A percentile compares a stretch with the other conserved stretches of the same genome.
These are phyloP conservation scores for Cercospora brassicicola DNA, from an alignment of 2,329 filamentous ascomycete species.

Conservation along the genomic window DNA sequence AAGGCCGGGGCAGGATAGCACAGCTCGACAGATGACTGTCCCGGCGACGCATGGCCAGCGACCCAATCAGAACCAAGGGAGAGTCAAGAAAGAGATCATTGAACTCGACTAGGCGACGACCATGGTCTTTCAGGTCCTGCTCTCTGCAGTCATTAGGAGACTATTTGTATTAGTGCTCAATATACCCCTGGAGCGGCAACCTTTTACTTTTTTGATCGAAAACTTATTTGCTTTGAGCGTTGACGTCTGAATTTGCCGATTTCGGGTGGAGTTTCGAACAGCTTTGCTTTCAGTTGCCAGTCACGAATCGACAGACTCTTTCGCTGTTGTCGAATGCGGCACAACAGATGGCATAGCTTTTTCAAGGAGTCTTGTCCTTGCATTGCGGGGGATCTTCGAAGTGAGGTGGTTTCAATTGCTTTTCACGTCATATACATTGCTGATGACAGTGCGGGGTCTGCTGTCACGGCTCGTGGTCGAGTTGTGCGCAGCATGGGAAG, in stretches of 20 bases:
- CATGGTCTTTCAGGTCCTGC: not conserved
- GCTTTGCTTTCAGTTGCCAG: not conserved
- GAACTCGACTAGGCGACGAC: slow-evolving; percentile 31
- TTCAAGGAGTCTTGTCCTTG: not conserved
- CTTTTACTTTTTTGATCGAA: not conserved
- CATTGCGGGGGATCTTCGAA: not conserved
- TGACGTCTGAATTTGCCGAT: not conserved
- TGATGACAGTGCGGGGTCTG: not conserved
- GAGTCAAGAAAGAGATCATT: slow-evolving; percentile 32
- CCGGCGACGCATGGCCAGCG: not conserved
- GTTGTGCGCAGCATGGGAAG: not conserved
- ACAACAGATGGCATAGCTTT: not conserved
- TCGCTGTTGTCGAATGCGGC: not conserved
- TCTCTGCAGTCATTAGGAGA: not conserved
- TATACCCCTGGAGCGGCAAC: not conserved
- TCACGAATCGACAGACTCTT: not conserved
- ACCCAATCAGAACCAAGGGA: slow-evolving; percentile 11
- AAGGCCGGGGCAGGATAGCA: slow-evolving; percentile 4
- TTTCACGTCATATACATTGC: not conserved
- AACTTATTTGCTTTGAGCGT: not conserved
- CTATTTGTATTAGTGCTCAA: not conserved
- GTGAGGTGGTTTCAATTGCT: not conserved
- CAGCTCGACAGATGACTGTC: slow-evolving; percentile 3
- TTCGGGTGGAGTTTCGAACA: not conserved
- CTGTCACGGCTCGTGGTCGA: not conserved